Conservation (phyloP, 306 rosid species). For the Herpetospermum pedunculosum region DNA sequence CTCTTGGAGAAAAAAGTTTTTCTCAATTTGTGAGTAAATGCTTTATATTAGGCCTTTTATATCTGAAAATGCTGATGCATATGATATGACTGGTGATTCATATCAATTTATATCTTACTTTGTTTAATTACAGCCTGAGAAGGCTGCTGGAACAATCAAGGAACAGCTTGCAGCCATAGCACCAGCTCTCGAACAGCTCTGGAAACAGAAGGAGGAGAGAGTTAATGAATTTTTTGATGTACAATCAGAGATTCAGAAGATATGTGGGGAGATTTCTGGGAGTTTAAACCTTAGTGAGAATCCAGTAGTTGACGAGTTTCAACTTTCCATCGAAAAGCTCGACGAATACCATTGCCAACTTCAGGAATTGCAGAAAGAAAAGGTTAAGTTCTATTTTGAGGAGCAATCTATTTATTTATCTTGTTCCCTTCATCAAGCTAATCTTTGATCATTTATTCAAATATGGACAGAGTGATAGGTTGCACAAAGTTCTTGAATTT, state of each 20-base stretch:
- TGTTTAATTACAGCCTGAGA: conserved; percentile 33
- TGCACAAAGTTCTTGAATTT: conserved; percentile 18
- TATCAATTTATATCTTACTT: neutral
- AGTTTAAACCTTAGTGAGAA: conserved; percentile 37
- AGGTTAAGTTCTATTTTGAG: conserved; percentile 32
- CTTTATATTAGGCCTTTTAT: neutral
- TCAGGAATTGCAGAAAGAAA: conserved; percentile 94
- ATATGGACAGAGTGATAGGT: conserved; percentile 12
- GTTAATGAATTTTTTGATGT: conserved; percentile 76
- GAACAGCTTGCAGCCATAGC: conserved; percentile 82
- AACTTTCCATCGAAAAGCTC: conserved; percentile 71
- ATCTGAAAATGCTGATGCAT: neutral
- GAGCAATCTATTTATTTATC: neutral
- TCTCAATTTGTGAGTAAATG: conserved; percentile 20
- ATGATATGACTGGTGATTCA: neutral
- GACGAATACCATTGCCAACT: conserved; percentile 86
- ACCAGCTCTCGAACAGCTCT: conserved; percentile 70
- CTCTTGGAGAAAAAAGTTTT: conserved; percentile 32
- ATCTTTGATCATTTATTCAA: neutral
- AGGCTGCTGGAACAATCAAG: conserved; percentile 46
- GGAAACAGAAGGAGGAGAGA: conserved; percentile 90
- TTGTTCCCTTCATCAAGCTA: neutral
- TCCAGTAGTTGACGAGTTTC: conserved; percentile 63
- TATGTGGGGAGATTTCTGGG: conserved; percentile 92
- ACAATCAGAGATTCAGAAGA: conserved; percentile 79